Conservation (phyloP, 108 stramenopile genomes). For the Cyclotella atomus region DNA sequence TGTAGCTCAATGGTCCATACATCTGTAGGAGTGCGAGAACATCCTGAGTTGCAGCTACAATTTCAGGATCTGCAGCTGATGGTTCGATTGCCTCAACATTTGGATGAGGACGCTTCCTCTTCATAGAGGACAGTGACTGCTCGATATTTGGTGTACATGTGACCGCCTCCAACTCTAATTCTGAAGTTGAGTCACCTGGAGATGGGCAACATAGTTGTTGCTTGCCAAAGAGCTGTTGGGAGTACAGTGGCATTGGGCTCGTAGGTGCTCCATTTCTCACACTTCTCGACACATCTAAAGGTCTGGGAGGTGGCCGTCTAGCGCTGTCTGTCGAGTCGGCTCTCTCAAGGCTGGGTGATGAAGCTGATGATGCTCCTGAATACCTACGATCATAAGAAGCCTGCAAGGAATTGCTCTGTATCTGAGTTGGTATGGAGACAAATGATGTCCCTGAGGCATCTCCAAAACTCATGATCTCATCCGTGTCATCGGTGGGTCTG, state of each 20-base stretch:
- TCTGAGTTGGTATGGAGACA: background rate
- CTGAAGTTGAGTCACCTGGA: background rate
- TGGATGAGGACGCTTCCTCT: conserved; percentile 7
- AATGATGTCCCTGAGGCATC: background rate
- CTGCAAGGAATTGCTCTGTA: background rate
- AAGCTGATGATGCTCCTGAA: background rate
- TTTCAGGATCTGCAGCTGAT: conserved; percentile 15
- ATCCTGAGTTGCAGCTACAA: conserved; percentile 22
- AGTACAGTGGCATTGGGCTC: conserved; percentile 1
- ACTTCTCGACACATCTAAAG: background rate
- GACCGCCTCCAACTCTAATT: background rate
- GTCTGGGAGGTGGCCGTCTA: background rate
- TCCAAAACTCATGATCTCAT: no score
- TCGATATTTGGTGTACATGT: background rate
- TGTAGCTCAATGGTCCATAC: conserved; percentile 37
- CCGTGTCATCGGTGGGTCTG: background rate
- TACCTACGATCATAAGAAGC: background rate
- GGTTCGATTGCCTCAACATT: background rate
- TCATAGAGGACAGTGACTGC: background rate
- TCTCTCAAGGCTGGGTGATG: background rate
- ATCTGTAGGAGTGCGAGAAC: conserved; percentile 29
- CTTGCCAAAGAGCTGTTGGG: background rate
- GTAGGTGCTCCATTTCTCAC: background rate
- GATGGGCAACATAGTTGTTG: conserved; percentile 9
- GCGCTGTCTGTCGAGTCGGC: background rate